phyloP scores from a whole-genome alignment of 2,329 filamentous ascomycete species.

The Tolypocladium nubicola region DNA sequence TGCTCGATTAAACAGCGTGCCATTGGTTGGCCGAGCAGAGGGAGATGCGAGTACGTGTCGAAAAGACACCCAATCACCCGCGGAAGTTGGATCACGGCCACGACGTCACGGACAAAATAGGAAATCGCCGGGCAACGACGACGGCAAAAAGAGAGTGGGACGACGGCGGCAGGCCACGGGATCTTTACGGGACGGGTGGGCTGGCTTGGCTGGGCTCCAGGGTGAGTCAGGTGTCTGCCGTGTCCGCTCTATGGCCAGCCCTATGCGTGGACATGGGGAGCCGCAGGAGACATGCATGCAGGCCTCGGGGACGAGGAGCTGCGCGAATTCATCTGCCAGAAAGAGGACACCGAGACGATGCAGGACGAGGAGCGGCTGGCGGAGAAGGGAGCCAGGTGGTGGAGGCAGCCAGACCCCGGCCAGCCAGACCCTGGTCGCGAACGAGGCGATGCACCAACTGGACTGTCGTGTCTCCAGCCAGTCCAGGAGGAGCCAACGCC shows the following conservation, averaged over 20 bases:
- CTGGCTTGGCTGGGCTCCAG: neutral
- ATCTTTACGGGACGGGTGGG: neutral
- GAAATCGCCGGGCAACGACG: constrained; percentile 1
- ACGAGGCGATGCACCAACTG: neutral
- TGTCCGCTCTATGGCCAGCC: neutral
- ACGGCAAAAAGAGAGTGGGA: neutral
- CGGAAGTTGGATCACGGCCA: neutral
- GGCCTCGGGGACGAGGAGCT: neutral
- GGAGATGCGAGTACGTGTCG: neutral
- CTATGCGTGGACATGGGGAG: neutral
- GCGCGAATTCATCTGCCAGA: neutral
- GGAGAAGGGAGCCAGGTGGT: neutral
- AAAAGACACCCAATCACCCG: neutral
- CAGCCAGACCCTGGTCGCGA: neutral
- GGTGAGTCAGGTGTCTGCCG: neutral
- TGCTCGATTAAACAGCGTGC: constrained; percentile 13
- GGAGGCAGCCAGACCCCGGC: neutral
- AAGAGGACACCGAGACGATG: neutral
- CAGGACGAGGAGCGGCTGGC: neutral
- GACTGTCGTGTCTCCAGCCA: neutral
- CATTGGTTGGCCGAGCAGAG: constrained; percentile 10
- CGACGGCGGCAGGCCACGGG: neutral
- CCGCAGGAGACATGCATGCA: neutral
- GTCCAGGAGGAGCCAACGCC: neutral
- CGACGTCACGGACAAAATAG: constrained; percentile 1